A percentile compares a stretch with the other conserved stretches of the same genome.
These are phyloP conservation scores for Penicillium brevicompactum DNA, from an alignment of 2,329 filamentous ascomycete genomes.

Conservation along the genomic window DNA sequence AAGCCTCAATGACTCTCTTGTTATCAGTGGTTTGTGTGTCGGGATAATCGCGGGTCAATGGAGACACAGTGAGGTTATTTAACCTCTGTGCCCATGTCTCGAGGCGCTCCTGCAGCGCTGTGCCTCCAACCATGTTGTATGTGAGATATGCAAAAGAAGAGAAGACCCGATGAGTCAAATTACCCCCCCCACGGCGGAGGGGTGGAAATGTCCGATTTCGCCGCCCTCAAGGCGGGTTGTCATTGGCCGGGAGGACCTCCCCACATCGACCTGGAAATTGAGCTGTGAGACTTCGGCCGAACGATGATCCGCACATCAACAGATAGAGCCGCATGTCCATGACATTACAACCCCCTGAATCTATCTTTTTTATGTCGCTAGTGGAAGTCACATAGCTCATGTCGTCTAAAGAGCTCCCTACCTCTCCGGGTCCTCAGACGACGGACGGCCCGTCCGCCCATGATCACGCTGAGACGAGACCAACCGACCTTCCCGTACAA, in stretches of 20 bases:
- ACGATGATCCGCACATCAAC: conserved; percentile 38
- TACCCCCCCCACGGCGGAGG: conserved; percentile 18
- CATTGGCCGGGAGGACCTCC: conserved; percentile 15
- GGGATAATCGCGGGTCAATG: conserved; percentile 48
- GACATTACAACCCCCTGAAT: conserved; percentile 9
- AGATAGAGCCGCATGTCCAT: conserved; percentile 28
- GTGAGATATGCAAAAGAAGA: conserved; percentile 12
- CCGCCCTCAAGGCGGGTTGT: conserved; percentile 14
- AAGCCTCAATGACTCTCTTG: conserved; percentile 46
- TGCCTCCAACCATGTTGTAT: conserved; percentile 37
- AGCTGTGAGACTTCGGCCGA: conserved; percentile 26
- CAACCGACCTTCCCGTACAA: conserved; percentile 19
- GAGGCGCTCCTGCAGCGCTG: conserved; percentile 40
- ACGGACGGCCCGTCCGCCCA: conserved; percentile 25
- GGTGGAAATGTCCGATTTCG: conserved; percentile 36
- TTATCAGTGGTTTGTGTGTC: conserved; percentile 40
- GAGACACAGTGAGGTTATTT: conserved; percentile 46
- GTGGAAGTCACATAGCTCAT: conserved; percentile 45
- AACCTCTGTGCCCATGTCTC: conserved; percentile 46
- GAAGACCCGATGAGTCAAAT: conserved; percentile 29
- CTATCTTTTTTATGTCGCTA: conserved; percentile 2
- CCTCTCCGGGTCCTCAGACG: conserved; percentile 26
- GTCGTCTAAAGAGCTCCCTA: conserved; percentile 34
- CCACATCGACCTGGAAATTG: not conserved
- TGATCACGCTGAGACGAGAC: conserved; percentile 26